phyloP scores from a whole-genome alignment of 306 rosid species.

The Quercus parvula region DNA sequence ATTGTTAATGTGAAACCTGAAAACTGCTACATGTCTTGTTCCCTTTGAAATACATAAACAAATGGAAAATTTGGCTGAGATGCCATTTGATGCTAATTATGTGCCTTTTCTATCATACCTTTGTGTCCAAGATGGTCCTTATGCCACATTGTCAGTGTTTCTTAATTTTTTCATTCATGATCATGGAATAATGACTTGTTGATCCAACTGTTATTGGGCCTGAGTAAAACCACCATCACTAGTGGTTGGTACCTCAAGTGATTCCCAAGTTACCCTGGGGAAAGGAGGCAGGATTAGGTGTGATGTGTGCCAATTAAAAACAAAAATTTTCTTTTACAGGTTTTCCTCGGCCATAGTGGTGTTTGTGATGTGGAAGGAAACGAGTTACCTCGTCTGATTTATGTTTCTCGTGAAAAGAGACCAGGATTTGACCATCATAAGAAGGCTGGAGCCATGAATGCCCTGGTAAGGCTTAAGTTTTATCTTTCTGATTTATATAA shows the following conservation, averaged over 20 bases:
- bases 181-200: not conserved
- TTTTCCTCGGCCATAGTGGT: conserved; percentile 85
- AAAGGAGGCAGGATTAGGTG: not conserved
- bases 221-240: not conserved
- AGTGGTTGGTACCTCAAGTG: not conserved
- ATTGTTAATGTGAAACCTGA: not conserved
- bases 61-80: not conserved
- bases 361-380: conserved; percentile 82
- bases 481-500: not conserved
- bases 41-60: not conserved
- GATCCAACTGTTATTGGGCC: not conserved
- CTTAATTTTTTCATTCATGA: not conserved
- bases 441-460: conserved; percentile 97
- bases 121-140: not conserved
- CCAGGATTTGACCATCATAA: conserved; percentile 97
- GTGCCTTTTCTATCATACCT: not conserved
- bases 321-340: conserved; percentile 33
- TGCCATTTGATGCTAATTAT: not conserved
- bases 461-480: conserved; percentile 55
- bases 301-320: conserved; percentile 1
- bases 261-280: not conserved
- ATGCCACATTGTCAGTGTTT: not conserved
- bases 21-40: not conserved
- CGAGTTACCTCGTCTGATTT: conserved; percentile 82
- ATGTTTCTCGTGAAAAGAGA: conserved; percentile 95